Conservation (phyloP, 352 stramenopile species). For the Salisapilia sapeloensis region DNA sequence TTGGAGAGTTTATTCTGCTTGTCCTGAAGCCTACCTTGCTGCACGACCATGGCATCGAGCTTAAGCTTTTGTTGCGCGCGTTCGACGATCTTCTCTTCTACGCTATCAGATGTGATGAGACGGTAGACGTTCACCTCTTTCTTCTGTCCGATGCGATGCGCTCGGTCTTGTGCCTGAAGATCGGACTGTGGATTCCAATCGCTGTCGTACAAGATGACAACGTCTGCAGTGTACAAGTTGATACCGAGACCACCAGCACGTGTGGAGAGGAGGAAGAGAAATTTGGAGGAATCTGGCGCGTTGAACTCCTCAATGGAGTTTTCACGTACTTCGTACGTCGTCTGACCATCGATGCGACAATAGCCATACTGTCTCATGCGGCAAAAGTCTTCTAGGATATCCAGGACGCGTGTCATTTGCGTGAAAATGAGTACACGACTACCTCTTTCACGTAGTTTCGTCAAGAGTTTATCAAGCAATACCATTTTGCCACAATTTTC, state of each 20-base stretch:
- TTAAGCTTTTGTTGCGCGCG: conserved; percentile 96
- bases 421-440: conserved; percentile 87
- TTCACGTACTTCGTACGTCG: conserved; percentile 74
- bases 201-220: conserved; percentile 96
- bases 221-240: conserved; percentile 97
- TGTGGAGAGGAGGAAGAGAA: conserved; percentile 97
- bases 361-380: conserved; percentile 86
- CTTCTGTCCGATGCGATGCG: conserved; percentile 97
- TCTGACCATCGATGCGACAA: conserved; percentile 81
- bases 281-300: conserved; percentile 89
- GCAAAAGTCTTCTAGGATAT: conserved; percentile 94
- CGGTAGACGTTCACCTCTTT: conserved; percentile 95
- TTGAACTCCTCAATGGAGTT: conserved; percentile 92
- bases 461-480: conserved; percentile 86
- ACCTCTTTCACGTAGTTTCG: conserved; percentile 73
- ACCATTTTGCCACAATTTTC: conserved; percentile 98
- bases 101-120: conserved; percentile 89
- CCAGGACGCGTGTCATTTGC: conserved; percentile 86
- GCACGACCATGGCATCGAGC: conserved; percentile 73
- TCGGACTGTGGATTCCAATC: conserved; percentile 98
- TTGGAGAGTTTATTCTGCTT: conserved; percentile 89
- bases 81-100: conserved; percentile 99
- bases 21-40: conserved; percentile 72
- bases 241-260: conserved; percentile 95
- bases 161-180: conserved; percentile 89